Base-by-base conservation (phyloP, 2,329 filamentous ascomycete species). In the Chrysoporthe deuterocubensis region DNA sequence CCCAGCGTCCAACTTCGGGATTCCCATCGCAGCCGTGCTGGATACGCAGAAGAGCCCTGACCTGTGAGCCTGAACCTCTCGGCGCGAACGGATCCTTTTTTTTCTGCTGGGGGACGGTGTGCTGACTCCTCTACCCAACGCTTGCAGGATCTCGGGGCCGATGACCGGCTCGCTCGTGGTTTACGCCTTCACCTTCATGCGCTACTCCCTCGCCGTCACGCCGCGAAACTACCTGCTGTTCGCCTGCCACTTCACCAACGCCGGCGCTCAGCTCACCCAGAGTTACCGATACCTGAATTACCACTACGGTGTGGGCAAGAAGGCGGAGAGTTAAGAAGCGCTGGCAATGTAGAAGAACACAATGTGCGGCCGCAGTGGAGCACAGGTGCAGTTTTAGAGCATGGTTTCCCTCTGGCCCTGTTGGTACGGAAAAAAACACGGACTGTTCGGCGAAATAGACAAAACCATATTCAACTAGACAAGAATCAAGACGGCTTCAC, bases 11-110 rank as follows among this genome's bases (percentile, higher is more conserved):
- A 96, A 95, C 84, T 96, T 96, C 77, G 92, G 92, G 79, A 95
- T 95, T 74, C 92, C 92, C 63, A 77, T 95, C 71, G 92, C 92
- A 40, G 92, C 92, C 60, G 89, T 95, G 67, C 87, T 93, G 82
- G 92, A 96, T 77, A 92, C 91, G 54, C 90, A 92, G 76, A 96
- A 96, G 82, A 92, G 92, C 75, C 91, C 92, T 73, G 92, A 95
- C 72, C 85, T 95, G 92, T 95, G 85, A 77, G 89, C 21, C 26
- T 18, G 13, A 18, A 46, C 8, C 16, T 14, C 56, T 11, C 34
- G 14, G 14, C 16, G 34, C 56, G 34, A 8, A 58, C 56, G 4
- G 37, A 21, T 21, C 21, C 21, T 4, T 48, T 48, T n/a, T 21
- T 48, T 21, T 9, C 9, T 7, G 5, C n/a, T 16, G 6, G 18